These are phyloP conservation scores for Ascochyta koolunga DNA, from an alignment of 2,329 filamentous ascomycete species.

Conservation along the genomic window DNA sequence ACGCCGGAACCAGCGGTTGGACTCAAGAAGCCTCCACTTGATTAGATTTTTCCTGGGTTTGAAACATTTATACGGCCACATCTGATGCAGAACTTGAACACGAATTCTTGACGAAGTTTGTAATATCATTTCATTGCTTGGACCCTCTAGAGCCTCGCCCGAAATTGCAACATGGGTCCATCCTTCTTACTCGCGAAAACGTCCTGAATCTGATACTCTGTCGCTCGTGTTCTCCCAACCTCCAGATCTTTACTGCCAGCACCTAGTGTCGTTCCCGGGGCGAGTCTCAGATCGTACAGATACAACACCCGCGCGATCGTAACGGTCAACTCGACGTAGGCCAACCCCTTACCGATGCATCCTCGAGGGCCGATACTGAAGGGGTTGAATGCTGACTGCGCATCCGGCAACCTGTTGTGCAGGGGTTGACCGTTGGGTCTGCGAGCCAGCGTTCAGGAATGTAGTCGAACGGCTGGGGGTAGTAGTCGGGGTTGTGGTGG, in stretches of 20 bases:
- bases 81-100: neutral
- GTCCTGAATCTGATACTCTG: slow-evolving; percentile 73
- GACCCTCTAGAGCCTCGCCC: slow-evolving; percentile 18
- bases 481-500: slow-evolving; percentile 49
- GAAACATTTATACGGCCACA: neutral
- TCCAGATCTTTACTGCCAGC: slow-evolving; percentile 41
- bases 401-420: slow-evolving; percentile 44
- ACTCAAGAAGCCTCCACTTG: too few relatives aligned
- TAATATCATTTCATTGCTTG: neutral
- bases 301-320: slow-evolving; percentile 67
- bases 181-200: slow-evolving; percentile 77
- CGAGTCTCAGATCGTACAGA: slow-evolving; percentile 62
- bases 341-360: slow-evolving; percentile 74
- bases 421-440: slow-evolving; percentile 37
- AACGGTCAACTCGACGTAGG: slow-evolving; percentile 70
- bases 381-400: slow-evolving; percentile 74
- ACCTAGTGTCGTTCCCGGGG: slow-evolving; percentile 41
- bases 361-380: slow-evolving; percentile 73
- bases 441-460: slow-evolving; percentile 48
- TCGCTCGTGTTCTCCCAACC: slow-evolving; percentile 38
- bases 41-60: too few relatives aligned
- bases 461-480: slow-evolving; percentile 47
- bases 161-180: slow-evolving; percentile 69
- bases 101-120: neutral
- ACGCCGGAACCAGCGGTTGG: slow-evolving; percentile 2